phyloP scores from a whole-genome alignment of 164 flowering plant genomes.

The Magnolia changhungtana region DNA sequence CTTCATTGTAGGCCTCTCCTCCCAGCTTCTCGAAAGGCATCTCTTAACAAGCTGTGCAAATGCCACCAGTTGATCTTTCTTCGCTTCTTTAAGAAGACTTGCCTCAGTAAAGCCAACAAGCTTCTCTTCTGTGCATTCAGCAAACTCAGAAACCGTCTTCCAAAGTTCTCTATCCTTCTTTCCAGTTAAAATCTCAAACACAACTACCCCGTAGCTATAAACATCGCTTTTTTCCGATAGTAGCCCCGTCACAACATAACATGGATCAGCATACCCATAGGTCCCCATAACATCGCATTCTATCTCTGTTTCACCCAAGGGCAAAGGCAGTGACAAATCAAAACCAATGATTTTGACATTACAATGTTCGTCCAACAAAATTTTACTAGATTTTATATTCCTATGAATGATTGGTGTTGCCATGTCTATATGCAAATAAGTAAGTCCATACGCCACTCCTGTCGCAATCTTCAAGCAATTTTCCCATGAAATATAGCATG shows the following conservation, averaged over 20 bases:
- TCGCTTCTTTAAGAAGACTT: background rate
- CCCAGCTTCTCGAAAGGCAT: background rate
- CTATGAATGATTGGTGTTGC: slow-evolving; percentile 54
- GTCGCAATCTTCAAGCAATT: slow-evolving; percentile 44
- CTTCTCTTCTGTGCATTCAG: background rate
- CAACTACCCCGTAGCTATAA: slow-evolving; percentile 54
- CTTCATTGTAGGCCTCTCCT: slow-evolving; percentile 1
- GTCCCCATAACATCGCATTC: slow-evolving; percentile 32
- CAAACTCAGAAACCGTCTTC: no score
- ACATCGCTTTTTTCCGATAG: slow-evolving; percentile 73
- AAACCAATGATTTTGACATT: slow-evolving; percentile 58
- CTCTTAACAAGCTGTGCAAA: background rate
- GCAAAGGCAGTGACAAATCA: slow-evolving; percentile 49
- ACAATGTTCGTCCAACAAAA: slow-evolving; percentile 48
- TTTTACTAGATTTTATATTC: slow-evolving; percentile 54
- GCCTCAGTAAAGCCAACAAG: background rate
- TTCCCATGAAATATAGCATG: slow-evolving; percentile 32
- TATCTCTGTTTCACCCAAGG: slow-evolving; percentile 48
- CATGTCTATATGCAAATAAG: slow-evolving; percentile 55
- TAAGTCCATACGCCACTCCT: slow-evolving; percentile 56
- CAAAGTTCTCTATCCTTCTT: slow-evolving; percentile 4
- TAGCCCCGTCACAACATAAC: slow-evolving; percentile 47
- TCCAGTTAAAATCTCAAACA: slow-evolving; percentile 64
- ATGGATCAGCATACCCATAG: slow-evolving; percentile 68
- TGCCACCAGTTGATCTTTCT: background rate